phyloP scores from a whole-genome alignment of 164 flowering plant genomes.

The grape (Vitis vinifera) region ASM3070453v1 NC_081822.1:6195001-6195500 shows the following conservation, averaged over 20 bases:
- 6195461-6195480: slow-evolving; percentile 76
- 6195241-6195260: too few relatives aligned
- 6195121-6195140: slow-evolving; percentile 50
- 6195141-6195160: slow-evolving; percentile 80
- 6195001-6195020: slow-evolving; percentile 62
- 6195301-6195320: too few relatives aligned
- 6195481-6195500: slow-evolving; percentile 89
- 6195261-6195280: too few relatives aligned
- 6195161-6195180: background rate
- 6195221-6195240: too few relatives aligned
- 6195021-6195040: slow-evolving; percentile 81
- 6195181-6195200: background rate
- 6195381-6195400: too few relatives aligned
- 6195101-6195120: slow-evolving; percentile 65
- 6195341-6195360: too few relatives aligned
- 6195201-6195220: background rate
- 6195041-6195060: slow-evolving; percentile 83
- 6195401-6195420: too few relatives aligned
- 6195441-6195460: background rate
- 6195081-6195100: slow-evolving; percentile 66
- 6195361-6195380: too few relatives aligned
- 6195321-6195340: too few relatives aligned
- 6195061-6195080: slow-evolving; percentile 56
- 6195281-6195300: too few relatives aligned
- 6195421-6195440: background rate